These are phyloP conservation scores for Pycnococcus provasolii DNA, from an alignment of 139 green algal species.

Conservation along the genomic window DNA sequence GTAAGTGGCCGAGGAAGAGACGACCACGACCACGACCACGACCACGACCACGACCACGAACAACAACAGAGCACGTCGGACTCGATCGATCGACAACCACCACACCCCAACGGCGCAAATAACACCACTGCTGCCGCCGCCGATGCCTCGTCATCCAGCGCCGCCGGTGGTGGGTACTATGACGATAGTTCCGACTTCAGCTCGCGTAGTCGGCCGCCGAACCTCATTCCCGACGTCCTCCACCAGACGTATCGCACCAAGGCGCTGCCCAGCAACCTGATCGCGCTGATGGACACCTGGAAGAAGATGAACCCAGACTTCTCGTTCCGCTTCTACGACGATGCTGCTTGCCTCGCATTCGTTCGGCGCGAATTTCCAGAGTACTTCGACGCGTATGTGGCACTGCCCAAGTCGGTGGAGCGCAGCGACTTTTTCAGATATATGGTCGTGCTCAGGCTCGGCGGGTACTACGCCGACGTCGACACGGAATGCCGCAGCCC, in stretches of 20 bases:
- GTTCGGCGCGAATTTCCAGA: slow-evolving; percentile 34
- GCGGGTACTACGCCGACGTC: slow-evolving; percentile 74
- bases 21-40: too few species aligned
- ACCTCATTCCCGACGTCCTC: slow-evolving; percentile 60
- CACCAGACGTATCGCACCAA: slow-evolving; percentile 69
- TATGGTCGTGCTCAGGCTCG: slow-evolving; percentile 30
- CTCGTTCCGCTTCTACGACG: slow-evolving; percentile 67
- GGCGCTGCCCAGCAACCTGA: slow-evolving; percentile 1
- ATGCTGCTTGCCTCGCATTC: slow-evolving; percentile 40
- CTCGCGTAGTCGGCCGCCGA: neutral
- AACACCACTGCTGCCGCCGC: too few species aligned
- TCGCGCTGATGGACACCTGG: slow-evolving; percentile 42
- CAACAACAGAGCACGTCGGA: too few species aligned
- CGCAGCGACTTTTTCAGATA: slow-evolving; percentile 73
- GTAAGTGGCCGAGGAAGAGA: too few species aligned
- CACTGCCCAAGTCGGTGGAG: slow-evolving; percentile 63
- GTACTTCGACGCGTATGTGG: slow-evolving; percentile 64
- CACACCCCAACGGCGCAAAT: too few species aligned
- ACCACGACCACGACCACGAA: too few species aligned
- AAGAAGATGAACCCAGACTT: slow-evolving; percentile 49
- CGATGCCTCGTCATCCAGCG: too few species aligned
- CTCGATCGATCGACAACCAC: too few species aligned
- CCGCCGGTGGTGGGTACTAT: too few species aligned
- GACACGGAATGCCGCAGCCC: slow-evolving; percentile 60
- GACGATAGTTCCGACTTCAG: too few species aligned